phyloP scores from a whole-genome alignment of 2,329 filamentous ascomycete genomes.

The Calonectria naviculata region DNA sequence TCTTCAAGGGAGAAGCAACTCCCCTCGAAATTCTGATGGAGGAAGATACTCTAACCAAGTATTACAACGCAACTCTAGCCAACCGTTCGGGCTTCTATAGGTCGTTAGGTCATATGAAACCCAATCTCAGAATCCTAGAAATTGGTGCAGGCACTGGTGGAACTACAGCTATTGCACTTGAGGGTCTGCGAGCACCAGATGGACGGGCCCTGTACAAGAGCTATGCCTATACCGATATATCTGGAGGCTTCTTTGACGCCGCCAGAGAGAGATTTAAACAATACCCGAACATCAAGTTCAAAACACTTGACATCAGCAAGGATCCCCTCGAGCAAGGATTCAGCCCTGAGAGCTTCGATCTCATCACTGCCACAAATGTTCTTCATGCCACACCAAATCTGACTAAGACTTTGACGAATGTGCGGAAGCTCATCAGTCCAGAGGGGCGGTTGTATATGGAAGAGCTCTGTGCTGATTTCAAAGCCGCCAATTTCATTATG shows the following conservation, averaged over 20 bases:
- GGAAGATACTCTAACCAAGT: not conserved
- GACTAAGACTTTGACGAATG: not conserved
- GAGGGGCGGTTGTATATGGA: not conserved
- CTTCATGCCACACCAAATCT: constrained; percentile 40
- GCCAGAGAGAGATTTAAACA: constrained; percentile 34
- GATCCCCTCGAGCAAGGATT: constrained; percentile 44
- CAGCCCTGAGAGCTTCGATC: constrained; percentile 37
- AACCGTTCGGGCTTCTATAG: constrained; percentile 10
- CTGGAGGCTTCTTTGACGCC: constrained; percentile 40
- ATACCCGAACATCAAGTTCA: constrained; percentile 36
- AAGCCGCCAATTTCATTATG: not conserved
- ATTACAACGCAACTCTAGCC: not conserved
- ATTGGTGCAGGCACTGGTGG: constrained; percentile 46
- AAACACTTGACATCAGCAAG: constrained; percentile 45
- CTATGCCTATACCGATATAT: constrained; percentile 46
- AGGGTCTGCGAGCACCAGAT: constrained; percentile 20
- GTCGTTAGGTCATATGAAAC: constrained; percentile 21
- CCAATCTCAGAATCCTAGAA: constrained; percentile 39
- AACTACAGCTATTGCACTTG: constrained; percentile 43
- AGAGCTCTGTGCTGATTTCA: not conserved
- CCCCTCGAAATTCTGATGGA: constrained; percentile 20
- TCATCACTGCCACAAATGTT: constrained; percentile 45
- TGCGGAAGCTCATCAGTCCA: not conserved
- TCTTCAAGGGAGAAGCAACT: constrained; percentile 16
- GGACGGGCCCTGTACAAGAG: constrained; percentile 12